phyloP scores from a whole-genome alignment of 2,329 filamentous ascomycete species.

The Macrophomina phaseolina region DNA sequence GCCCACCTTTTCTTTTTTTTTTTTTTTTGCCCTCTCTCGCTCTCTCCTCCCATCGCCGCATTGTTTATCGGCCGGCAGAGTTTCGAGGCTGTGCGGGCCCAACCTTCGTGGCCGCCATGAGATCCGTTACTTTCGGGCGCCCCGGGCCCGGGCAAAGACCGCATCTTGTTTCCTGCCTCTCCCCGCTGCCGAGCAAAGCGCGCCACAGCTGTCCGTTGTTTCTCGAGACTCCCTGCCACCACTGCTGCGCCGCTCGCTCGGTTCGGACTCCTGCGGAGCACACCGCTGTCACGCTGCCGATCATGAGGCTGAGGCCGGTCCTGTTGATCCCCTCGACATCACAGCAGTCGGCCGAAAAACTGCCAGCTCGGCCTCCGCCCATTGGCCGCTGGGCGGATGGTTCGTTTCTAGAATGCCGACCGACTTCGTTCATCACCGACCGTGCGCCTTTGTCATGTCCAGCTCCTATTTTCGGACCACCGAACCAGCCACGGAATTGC shows the following conservation, averaged over 20 bases:
- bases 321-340: neutral
- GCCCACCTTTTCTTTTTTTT: neutral
- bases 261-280: conserved; percentile 4
- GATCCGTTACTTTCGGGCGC: neutral
- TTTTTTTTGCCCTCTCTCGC: too few species aligned
- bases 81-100: conserved; percentile 4
- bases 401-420: conserved; percentile 2
- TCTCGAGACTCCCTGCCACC: neutral
- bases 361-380: conserved; percentile 5
- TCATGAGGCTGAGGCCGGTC: conserved; percentile 8
- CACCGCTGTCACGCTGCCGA: conserved; percentile 1
- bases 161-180: neutral
- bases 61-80: neutral
- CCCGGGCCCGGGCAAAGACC: neutral
- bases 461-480: neutral
- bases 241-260: neutral
- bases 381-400: neutral
- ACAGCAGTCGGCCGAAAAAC: neutral
- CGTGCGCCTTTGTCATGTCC: neutral
- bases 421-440: neutral
- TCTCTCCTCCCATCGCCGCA: neutral
- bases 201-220: neutral
- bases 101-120: neutral
- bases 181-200: neutral
- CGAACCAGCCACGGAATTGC: neutral